These are phyloP conservation scores for Amborella trichopoda DNA, from an alignment of 164 flowering plant species.

Conservation along the genomic window DNA sequence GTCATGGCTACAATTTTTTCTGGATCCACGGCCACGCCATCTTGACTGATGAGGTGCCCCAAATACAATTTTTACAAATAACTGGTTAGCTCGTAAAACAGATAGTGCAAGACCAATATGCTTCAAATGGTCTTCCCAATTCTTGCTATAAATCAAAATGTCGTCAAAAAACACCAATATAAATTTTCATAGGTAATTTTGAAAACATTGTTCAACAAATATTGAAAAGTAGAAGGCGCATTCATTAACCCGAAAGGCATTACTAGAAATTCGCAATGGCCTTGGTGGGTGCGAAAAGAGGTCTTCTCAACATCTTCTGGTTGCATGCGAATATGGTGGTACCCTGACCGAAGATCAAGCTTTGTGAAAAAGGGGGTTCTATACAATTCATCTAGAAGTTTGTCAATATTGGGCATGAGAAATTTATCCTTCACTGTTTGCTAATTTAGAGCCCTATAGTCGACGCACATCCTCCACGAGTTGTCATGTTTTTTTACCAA, in stretches of 20 bases:
- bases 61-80: too few relatives aligned
- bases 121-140: too few relatives aligned
- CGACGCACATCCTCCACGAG: not conserved
- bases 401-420: not conserved
- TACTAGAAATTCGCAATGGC: not conserved
- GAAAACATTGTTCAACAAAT: not conserved
- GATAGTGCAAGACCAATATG: too few relatives aligned
- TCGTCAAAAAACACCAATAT: too few relatives aligned
- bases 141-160: too few relatives aligned
- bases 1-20: too few relatives aligned
- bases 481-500: not conserved
- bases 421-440: not conserved
- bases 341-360: not conserved
- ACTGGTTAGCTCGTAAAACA: too few relatives aligned
- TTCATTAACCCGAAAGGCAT: not conserved
- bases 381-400: not conserved
- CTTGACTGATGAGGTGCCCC: too few relatives aligned
- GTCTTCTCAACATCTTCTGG: not conserved
- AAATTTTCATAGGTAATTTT: too few relatives aligned
- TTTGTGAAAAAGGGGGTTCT: not conserved
- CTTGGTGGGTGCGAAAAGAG: not conserved
- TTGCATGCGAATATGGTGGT: not conserved
- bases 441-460: conserved; percentile 1
- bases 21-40: too few relatives aligned
- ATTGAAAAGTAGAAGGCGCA: conserved; percentile 1